phyloP scores from a whole-genome alignment of 1,139 yeast genomes.

The Spathaspora jeffriesii region DNA sequence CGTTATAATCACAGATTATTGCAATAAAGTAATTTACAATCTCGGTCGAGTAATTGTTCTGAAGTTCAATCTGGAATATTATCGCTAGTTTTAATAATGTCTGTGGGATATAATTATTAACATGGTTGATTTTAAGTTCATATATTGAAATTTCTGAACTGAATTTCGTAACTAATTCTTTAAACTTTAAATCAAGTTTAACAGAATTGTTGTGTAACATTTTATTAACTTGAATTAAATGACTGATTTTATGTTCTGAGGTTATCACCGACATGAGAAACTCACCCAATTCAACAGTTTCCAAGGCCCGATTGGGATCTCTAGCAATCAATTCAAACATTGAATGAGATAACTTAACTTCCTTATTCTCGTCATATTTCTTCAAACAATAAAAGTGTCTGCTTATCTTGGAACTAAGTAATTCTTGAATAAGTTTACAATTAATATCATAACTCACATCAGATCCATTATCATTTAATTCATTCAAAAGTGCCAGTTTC shows the following conservation, averaged over 20 bases:
- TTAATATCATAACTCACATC: slow-evolving; percentile 8
- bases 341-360: neutral
- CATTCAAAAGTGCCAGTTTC: slow-evolving; percentile 16
- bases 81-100: slow-evolving; percentile 13
- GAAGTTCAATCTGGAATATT: slow-evolving; percentile 9
- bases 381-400: slow-evolving; percentile 17
- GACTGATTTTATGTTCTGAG: slow-evolving; percentile 3
- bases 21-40: neutral
- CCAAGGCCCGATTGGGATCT: neutral
- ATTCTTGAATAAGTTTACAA: slow-evolving; percentile 12
- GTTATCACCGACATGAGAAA: neutral
- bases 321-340: neutral
- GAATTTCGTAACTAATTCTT: too few species aligned
- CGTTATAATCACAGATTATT: slow-evolving; percentile 19
- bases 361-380: neutral
- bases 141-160: too few species aligned
- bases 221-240: slow-evolving; percentile 3
- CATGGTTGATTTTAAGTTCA: slow-evolving; percentile 11
- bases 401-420: slow-evolving; percentile 11
- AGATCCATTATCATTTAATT: slow-evolving; percentile 32
- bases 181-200: too few species aligned
- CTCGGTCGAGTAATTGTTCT: neutral
- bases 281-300: neutral
- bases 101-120: slow-evolving; percentile 10
- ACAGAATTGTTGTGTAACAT: too few species aligned